Conservation (phyloP, 2,329 filamentous ascomycete species). For the Aspergillus novofumigatus region DNA sequence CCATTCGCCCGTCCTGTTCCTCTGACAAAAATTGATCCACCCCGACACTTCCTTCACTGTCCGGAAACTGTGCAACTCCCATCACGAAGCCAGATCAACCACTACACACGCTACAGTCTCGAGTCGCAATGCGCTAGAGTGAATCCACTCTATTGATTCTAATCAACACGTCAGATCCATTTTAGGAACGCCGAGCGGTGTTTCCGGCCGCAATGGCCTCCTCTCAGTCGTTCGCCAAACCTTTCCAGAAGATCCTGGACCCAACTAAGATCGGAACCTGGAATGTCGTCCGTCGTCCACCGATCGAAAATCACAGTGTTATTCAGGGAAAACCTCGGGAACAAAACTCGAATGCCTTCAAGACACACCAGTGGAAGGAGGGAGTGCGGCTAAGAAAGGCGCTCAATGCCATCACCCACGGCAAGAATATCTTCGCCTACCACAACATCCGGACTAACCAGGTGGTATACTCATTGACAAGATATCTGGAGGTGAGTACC, state of each 20-base stretch:
- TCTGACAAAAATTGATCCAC: slow-evolving; percentile 35
- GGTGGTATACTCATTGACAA: slow-evolving; percentile 59
- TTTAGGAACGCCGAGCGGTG: slow-evolving; percentile 12
- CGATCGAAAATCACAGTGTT: slow-evolving; percentile 28
- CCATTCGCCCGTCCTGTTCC: slow-evolving; percentile 16
- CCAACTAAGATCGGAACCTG: slow-evolving; percentile 37
- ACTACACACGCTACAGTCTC: slow-evolving; percentile 7
- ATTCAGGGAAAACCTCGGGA: slow-evolving; percentile 42
- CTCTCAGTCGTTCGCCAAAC: slow-evolving; percentile 18
- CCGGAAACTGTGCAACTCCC: not conserved
- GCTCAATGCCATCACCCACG: slow-evolving; percentile 46
- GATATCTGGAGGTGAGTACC: slow-evolving; percentile 50
- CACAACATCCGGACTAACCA: slow-evolving; percentile 60
- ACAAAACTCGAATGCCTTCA: slow-evolving; percentile 41
- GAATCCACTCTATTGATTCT: slow-evolving; percentile 3
- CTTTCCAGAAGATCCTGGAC: slow-evolving; percentile 35
- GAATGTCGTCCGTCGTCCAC: slow-evolving; percentile 34
- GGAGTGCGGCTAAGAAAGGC: slow-evolving; percentile 42
- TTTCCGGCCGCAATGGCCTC: slow-evolving; percentile 35
- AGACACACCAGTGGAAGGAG: slow-evolving; percentile 34
- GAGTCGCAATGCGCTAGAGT: slow-evolving; percentile 19
- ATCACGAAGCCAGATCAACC: slow-evolving; percentile 10
- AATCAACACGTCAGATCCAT: not conserved
- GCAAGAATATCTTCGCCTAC: slow-evolving; percentile 61
- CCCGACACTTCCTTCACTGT: slow-evolving; percentile 18